Conservation (phyloP, 2,329 filamentous ascomycete species). For the Ceratocystis variospora region DNA sequence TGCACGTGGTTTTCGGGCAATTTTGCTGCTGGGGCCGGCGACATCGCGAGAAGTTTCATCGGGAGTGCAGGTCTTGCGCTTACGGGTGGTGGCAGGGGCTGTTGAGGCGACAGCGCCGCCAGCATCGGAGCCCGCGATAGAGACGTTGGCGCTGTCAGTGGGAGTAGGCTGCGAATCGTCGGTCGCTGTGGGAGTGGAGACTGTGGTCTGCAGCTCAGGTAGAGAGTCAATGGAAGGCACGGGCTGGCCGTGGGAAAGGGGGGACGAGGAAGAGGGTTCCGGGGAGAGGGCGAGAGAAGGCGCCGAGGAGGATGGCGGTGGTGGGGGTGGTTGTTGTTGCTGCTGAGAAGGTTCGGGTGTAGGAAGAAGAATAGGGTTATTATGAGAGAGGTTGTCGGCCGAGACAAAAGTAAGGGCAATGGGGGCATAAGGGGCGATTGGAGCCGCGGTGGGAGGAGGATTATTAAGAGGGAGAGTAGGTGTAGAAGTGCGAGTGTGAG, state of each 20-base stretch:
- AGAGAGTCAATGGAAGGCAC: slow-evolving; percentile 13
- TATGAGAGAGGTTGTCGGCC: not conserved
- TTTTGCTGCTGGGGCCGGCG: slow-evolving; percentile 1
- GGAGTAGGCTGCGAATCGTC: slow-evolving; percentile 17
- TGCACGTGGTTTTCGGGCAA: slow-evolving; percentile 24
- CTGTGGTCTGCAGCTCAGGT: slow-evolving; percentile 15
- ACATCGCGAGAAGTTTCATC: not conserved
- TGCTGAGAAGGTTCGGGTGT: slow-evolving; percentile 6
- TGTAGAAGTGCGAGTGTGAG: not conserved
- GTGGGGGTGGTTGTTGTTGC: not conserved
- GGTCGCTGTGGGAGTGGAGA: slow-evolving; percentile 14
- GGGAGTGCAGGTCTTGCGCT: not conserved
- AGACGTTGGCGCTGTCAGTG: slow-evolving; percentile 11
- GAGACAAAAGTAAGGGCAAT: not conserved
- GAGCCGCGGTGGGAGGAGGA: not conserved
- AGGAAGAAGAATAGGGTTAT: not conserved
- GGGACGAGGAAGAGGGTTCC: not conserved
- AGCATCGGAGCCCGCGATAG: slow-evolving; percentile 13
- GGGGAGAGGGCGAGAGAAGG: not conserved
- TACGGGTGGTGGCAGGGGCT: not conserved
- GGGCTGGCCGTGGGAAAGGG: not conserved
- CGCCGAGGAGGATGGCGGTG: too few relatives aligned
- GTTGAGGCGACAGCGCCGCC: not conserved
- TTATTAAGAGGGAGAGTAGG: not conserved
- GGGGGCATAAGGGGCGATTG: not conserved